Conservation (phyloP, 2,329 filamentous ascomycete genomes). For the Scedosporium dehoogii region DNA sequence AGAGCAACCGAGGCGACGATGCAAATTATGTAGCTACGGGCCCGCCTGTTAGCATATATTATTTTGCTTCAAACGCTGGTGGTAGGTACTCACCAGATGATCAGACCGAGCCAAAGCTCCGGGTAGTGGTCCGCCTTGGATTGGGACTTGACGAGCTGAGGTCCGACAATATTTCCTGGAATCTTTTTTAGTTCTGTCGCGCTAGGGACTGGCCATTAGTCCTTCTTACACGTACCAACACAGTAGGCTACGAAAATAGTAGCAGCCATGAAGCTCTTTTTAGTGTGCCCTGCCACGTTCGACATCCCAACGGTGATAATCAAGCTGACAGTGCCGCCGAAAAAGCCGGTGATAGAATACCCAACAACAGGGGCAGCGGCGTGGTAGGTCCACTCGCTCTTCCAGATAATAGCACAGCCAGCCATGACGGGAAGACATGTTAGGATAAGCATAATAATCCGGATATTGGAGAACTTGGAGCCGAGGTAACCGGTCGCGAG, state of each 20-base stretch:
- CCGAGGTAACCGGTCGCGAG: constrained; percentile 56
- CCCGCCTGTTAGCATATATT: neutral
- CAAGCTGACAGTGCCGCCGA: constrained; percentile 58
- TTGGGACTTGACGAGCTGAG: constrained; percentile 59
- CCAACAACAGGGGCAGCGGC: constrained; percentile 58
- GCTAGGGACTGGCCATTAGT: too few species aligned
- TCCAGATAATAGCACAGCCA: constrained; percentile 68
- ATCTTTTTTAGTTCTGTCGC: neutral
- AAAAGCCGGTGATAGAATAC: constrained; percentile 64
- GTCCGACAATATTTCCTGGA: constrained; percentile 57
- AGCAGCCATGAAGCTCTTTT: constrained; percentile 67
- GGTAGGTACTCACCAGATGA: constrained; percentile 35
- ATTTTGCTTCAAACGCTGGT: neutral
- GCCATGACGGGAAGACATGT: constrained; percentile 67
- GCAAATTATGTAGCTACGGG: constrained; percentile 53
- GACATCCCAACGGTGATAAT: constrained; percentile 43
- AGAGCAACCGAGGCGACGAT: constrained; percentile 46
- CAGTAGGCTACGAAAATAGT: constrained; percentile 69
- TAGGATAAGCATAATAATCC: constrained; percentile 52
- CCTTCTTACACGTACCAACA: constrained; percentile 42
- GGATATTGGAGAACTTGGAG: constrained; percentile 49
- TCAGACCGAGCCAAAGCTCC: constrained; percentile 59
- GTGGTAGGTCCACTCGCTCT: constrained; percentile 51
- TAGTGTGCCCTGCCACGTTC: constrained; percentile 67
- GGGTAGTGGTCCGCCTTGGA: constrained; percentile 60